Base-by-base conservation (phyloP, 257 asterid species). In the Penstemon davidsonii region DNA sequence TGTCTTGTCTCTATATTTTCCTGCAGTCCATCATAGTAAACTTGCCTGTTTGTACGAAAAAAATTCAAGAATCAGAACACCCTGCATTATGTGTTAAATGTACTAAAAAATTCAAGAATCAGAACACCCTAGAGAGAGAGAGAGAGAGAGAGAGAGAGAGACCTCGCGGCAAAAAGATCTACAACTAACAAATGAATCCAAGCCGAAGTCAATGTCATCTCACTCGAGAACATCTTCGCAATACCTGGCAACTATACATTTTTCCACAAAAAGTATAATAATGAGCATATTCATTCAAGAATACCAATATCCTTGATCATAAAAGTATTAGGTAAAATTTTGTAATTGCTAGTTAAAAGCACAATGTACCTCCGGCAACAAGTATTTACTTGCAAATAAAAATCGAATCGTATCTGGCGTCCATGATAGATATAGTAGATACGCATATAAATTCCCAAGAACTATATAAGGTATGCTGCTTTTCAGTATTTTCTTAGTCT, bases 81-180 rank as follows among this genome's bases (percentile, higher is more conserved):
- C n/a, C n/a, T n/a, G n/a, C n/a, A n/a, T n/a, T n/a, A n/a, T n/a
- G n/a, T n/a, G n/a, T n/a, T n/a, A n/a, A n/a, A n/a, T n/a, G n/a
- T n/a, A n/a, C n/a, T n/a, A n/a, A n/a, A n/a, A n/a, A 18, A 12
- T 25, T 51, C 70, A 37, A 12, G 10, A 25, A 15, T n/a, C 33
- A 25, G 33, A 25, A 25, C 33, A 25, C 33, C 33, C 33, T 25
- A 2, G 2, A 25, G 33, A 1, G 33, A n/a, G n/a, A n/a, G n/a
- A n/a, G n/a, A n/a, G n/a, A n/a, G 38, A 37, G 68, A 40, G 33
- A 18, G 67, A 58, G n/a, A n/a, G 76, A 71, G 18, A 4, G 53
- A 91, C 96, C 96, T 87, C 52, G 98, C 98, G 60, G 98, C 96
- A 45, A 84, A 92, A 69, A 92, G 97, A 80, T 92, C 97, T 2